Conservation (phyloP, 352 stramenopile species). For the Phytophthora citricola region DNA sequence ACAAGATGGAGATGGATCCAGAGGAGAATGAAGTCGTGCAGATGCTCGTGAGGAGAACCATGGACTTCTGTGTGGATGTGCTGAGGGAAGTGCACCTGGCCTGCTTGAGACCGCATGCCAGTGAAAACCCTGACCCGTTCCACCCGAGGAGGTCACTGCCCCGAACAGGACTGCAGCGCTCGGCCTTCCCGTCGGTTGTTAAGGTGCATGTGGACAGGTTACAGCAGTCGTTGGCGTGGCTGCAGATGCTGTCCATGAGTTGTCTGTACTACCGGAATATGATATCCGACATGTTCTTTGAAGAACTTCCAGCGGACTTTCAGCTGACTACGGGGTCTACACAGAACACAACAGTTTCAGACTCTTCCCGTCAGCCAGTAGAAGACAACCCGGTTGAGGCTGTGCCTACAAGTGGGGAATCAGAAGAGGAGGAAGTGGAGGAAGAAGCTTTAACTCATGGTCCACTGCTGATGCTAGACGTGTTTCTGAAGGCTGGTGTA, state of each 20-base stretch:
- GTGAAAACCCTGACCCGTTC: slow-evolving; percentile 43
- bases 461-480: slow-evolving; percentile 57
- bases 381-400: slow-evolving; percentile 24
- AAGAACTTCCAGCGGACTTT: slow-evolving; percentile 61
- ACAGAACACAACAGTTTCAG: neutral
- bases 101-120: slow-evolving; percentile 46
- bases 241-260: slow-evolving; percentile 78
- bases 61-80: slow-evolving; percentile 69
- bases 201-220: slow-evolving; percentile 67
- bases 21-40: slow-evolving; percentile 53
- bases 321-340: slow-evolving; percentile 35
- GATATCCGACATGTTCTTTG: slow-evolving; percentile 65
- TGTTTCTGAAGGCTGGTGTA: slow-evolving; percentile 77
- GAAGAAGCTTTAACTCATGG: slow-evolving; percentile 3
- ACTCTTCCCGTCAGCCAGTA: slow-evolving; percentile 11
- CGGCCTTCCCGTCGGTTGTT: slow-evolving; percentile 49
- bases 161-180: slow-evolving; percentile 48
- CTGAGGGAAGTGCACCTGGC: slow-evolving; percentile 62
- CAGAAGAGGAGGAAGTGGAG: slow-evolving; percentile 23
- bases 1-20: slow-evolving; percentile 39
- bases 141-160: slow-evolving; percentile 44
- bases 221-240: slow-evolving; percentile 65
- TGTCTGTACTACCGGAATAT: slow-evolving; percentile 73
- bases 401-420: slow-evolving; percentile 10
- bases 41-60: slow-evolving; percentile 46